Evolutionary conservation across 164 flowering plant genomes (phyloP).

Genomic region (Magnolia officinalis): DNA sequence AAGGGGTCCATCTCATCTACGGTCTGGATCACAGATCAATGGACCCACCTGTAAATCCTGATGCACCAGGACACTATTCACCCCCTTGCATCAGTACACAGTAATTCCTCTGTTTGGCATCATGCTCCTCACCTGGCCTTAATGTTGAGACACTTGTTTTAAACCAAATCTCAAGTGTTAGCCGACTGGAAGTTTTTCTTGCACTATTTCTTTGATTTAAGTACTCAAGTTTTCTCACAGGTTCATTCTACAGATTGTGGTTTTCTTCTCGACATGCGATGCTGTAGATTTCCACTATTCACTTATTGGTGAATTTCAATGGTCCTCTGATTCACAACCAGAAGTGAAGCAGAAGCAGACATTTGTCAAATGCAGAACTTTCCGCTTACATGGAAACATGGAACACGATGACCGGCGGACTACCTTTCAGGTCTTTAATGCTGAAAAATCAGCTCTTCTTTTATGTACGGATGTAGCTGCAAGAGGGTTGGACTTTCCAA

Average conservation of each 20-base stretch:
- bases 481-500: constrained; percentile 91
- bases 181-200: neutral
- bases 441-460: constrained; percentile 72
- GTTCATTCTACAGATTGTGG: constrained; percentile 59
- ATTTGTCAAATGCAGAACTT: constrained; percentile 58
- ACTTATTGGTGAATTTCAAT: constrained; percentile 58
- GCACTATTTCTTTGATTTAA: neutral
- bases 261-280: constrained; percentile 93
- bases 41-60: neutral
- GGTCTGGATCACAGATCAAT: too few relatives aligned
- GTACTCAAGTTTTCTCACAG: constrained; percentile 12
- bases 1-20: too few relatives aligned
- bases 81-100: neutral
- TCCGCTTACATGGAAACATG: constrained; percentile 89
- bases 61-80: neutral
- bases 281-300: constrained; percentile 88
- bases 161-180: neutral
- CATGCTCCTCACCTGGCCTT: neutral
- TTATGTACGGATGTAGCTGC: constrained; percentile 93
- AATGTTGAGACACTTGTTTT: neutral
- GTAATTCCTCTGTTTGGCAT: neutral
- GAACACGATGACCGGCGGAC: constrained; percentile 71
- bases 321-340: constrained; percentile 33
- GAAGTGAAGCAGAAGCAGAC: constrained; percentile 31
- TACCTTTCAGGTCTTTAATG: constrained; percentile 64